Evolutionary conservation across 495 filamentous ascomycete genomes (phyloP).

Genomic region (Penicillium ucsense): DNA sequence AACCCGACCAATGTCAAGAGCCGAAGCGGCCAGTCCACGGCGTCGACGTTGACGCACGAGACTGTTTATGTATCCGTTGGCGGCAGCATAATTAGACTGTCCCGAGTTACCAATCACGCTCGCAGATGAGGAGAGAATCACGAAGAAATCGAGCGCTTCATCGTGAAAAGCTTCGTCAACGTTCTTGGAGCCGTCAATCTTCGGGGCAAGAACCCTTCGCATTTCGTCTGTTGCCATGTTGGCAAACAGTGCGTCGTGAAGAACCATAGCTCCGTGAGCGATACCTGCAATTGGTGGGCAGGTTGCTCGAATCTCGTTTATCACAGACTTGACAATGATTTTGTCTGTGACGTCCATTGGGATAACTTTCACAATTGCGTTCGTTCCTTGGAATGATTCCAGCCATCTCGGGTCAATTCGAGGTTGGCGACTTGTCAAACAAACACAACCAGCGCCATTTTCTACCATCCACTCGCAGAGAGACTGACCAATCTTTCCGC

Average conservation of each 20-base stretch:
- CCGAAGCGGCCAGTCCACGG: conserved; percentile 16
- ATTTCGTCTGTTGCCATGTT: conserved; percentile 4
- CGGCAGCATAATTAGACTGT: conserved; percentile 51
- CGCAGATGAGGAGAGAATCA: conserved; percentile 46
- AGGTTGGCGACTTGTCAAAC: conserved; percentile 40
- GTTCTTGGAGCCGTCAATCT: conserved; percentile 16
- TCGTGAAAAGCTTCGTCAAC: conserved; percentile 21
- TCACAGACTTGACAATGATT: neutral
- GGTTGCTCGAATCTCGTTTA: neutral
- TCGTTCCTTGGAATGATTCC: conserved; percentile 1
- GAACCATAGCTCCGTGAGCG: conserved; percentile 12
- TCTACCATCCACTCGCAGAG: conserved; percentile 44
- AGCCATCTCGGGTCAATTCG: conserved; percentile 35
- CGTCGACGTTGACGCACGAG: conserved; percentile 19
- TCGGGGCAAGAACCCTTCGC: conserved; percentile 5
- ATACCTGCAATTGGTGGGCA: conserved; percentile 10
- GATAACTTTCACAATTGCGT: neutral
- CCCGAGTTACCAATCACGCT: conserved; percentile 43
- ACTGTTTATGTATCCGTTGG: conserved; percentile 40
- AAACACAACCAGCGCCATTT: conserved; percentile 41
- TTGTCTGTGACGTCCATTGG: conserved; percentile 3
- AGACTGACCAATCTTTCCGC: conserved; percentile 45
- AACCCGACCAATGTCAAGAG: conserved; percentile 7
- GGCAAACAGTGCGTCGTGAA: conserved; percentile 10
- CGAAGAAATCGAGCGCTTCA: conserved; percentile 48